Percentiles rank a stretch among this genome's conserved stretches.
Evolutionary conservation across 805 yeast genomes (phyloP).

Genomic region (Starmerella bombicola): DNA sequence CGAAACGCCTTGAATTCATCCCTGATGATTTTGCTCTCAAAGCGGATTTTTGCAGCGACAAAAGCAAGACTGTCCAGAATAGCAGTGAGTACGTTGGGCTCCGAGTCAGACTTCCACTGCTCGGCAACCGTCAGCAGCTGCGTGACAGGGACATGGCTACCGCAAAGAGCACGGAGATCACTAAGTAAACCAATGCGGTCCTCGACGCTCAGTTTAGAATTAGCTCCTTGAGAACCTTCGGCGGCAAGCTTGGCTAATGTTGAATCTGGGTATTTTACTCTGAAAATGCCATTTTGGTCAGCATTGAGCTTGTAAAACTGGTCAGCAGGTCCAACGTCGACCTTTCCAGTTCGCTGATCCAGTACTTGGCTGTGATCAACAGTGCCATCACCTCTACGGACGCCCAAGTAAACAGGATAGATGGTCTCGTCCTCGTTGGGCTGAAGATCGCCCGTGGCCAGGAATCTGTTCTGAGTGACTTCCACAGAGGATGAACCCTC

Average conservation of each 20-base stretch:
- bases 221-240: slow-evolving; percentile 39
- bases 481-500: slow-evolving; percentile 23
- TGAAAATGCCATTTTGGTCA: slow-evolving; percentile 49
- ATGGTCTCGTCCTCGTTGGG: slow-evolving; percentile 44
- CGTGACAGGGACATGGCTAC: slow-evolving; percentile 36
- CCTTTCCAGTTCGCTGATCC: slow-evolving; percentile 36
- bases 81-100: slow-evolving; percentile 43
- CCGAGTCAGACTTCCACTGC: slow-evolving; percentile 38
- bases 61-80: slow-evolving; percentile 34
- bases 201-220: slow-evolving; percentile 40
- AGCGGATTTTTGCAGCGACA: slow-evolving; percentile 37
- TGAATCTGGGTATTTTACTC: slow-evolving; percentile 42
- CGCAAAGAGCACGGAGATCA: slow-evolving; percentile 45
- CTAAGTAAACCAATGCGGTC: slow-evolving; percentile 56
- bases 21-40: slow-evolving; percentile 34
- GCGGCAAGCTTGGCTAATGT: slow-evolving; percentile 42
- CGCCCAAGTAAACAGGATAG: slow-evolving; percentile 45
- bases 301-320: slow-evolving; percentile 48
- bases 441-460: slow-evolving; percentile 48
- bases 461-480: slow-evolving; percentile 48
- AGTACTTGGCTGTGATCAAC: slow-evolving; percentile 46
- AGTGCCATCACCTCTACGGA: slow-evolving; percentile 44
- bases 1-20: slow-evolving; percentile 36
- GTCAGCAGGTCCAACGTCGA: slow-evolving; percentile 34
- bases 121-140: slow-evolving; percentile 39